phyloP scores from a whole-genome alignment of 225 moss, liverwort and hornwort genomes.

The Ulota crispa region DNA sequence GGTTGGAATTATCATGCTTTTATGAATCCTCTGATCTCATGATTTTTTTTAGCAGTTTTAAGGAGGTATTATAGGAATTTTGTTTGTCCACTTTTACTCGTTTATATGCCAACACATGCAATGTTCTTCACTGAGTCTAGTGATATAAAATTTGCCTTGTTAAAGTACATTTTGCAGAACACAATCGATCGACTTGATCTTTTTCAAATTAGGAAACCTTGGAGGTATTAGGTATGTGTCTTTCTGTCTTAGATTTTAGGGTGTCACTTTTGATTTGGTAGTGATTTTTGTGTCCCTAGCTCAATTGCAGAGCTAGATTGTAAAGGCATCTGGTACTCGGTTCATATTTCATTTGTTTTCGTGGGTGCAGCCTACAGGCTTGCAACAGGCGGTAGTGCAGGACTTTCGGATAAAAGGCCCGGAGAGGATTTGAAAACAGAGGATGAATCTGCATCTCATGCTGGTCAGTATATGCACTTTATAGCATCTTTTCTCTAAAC shows the following conservation, averaged over 20 bases:
- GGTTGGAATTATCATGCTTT: too few species aligned
- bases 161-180: background rate
- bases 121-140: background rate
- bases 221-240: background rate
- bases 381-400: conserved; percentile 47
- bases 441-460: conserved; percentile 4
- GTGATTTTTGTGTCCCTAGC: background rate
- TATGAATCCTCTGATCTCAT: background rate
- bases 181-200: background rate
- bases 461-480: conserved; percentile 2
- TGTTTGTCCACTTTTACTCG: background rate
- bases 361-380: conserved; percentile 57
- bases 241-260: background rate
- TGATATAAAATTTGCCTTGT: background rate
- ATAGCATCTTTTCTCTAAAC: background rate
- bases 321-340: background rate
- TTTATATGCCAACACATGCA: background rate
- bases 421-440: conserved; percentile 19
- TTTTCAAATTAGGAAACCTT: background rate
- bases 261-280: background rate
- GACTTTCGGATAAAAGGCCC: background rate
- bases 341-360: background rate
- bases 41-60: background rate
- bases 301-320: background rate
- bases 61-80: background rate